These are phyloP conservation scores for Geosiphon pyriformis DNA, from an alignment of 192 early-diverging fungal species.

Conservation along the genomic window DNA sequence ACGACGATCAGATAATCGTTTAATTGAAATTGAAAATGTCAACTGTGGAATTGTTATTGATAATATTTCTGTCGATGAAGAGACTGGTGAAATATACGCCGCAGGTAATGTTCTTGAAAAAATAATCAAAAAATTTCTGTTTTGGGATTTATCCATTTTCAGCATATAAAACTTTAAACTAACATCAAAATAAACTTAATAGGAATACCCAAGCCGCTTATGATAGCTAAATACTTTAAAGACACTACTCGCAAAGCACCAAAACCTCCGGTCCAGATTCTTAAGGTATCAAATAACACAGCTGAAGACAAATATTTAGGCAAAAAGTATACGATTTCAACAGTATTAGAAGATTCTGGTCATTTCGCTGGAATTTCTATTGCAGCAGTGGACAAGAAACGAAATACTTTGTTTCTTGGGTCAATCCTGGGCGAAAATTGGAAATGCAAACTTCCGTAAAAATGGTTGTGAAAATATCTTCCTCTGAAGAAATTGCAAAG, in stretches of 20 bases:
- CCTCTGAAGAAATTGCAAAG: no score
- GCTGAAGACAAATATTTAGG: not conserved
- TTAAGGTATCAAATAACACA: conserved; percentile 8
- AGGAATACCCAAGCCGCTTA: not conserved
- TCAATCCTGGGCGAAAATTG: conserved; percentile 8
- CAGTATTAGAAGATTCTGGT: conserved; percentile 25
- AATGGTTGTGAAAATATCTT: no score
- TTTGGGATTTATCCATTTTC: not conserved
- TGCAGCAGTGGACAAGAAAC: conserved; percentile 29
- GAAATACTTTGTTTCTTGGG: conserved; percentile 29
- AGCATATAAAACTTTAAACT: not conserved
- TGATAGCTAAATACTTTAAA: conserved; percentile 23
- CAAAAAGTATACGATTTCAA: conserved; percentile 19
- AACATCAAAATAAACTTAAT: not conserved
- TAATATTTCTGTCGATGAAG: conserved; percentile 14
- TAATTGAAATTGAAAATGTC: not conserved
- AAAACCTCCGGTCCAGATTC: conserved; percentile 12
- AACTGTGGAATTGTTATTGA: not conserved
- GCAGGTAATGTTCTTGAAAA: not conserved
- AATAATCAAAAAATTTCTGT: not conserved
- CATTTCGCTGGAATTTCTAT: conserved; percentile 23
- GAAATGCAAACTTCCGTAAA: no score
- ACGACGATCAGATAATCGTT: conserved; percentile 4
- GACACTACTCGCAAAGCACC: not conserved
- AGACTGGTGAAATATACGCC: conserved; percentile 17